Evolutionary conservation across 257 asterid species (phyloP).

Genomic region (Solanum dulcamara): DNA sequence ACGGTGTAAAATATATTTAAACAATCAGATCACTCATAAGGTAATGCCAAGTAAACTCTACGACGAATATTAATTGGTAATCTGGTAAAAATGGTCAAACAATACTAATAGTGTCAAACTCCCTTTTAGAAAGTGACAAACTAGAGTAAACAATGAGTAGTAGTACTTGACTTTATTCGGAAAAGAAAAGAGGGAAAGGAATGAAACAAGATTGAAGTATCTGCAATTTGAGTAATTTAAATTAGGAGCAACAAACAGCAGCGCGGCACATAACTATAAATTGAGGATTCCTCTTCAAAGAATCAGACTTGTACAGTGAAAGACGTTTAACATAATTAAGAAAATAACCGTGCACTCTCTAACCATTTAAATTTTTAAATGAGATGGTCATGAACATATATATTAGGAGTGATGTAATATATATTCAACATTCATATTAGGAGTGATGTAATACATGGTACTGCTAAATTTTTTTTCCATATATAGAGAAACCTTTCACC

Average conservation of each 20-base stretch:
- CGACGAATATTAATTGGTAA: neutral
- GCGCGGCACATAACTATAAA: neutral
- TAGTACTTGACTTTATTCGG: too few relatives aligned
- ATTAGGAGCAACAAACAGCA: neutral
- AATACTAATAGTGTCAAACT: neutral
- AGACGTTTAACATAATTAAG: neutral
- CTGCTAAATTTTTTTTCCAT: neutral
- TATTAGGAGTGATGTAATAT: too few relatives aligned
- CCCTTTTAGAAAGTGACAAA: neutral
- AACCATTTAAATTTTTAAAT: too few relatives aligned
- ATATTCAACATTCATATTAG: neutral
- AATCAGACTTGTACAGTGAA: neutral
- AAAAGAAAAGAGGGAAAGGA: too few relatives aligned
- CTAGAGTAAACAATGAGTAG: neutral
- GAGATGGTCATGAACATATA: neutral
- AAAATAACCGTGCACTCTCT: neutral
- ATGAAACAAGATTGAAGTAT: too few relatives aligned
- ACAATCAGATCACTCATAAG: neutral
- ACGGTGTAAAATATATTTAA: too few relatives aligned
- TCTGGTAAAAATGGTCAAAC: constrained; percentile 11
- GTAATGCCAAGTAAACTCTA: neutral
- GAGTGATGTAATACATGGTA: neutral
- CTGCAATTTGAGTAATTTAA: neutral
- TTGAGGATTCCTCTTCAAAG: neutral
- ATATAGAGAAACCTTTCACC: neutral